Percentiles rank a stretch among this genome's conserved stretches.
Conservation (phyloP, 192 early-diverging fungal species). For the Pecoramyces ruminantium region DNA sequence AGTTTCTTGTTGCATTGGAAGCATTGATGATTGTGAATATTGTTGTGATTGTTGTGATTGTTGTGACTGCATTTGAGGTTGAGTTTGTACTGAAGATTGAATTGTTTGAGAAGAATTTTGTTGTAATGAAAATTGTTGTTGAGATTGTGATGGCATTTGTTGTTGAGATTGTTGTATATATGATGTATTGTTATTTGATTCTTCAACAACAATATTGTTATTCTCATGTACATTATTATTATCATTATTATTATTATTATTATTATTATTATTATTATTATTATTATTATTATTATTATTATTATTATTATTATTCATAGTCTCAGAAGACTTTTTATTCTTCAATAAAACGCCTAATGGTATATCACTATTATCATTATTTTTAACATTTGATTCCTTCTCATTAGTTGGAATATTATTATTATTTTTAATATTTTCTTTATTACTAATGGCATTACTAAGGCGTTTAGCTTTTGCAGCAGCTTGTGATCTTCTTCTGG, state of each 20-base stretch:
- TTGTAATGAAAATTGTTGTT: too few species aligned
- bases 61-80: not conserved
- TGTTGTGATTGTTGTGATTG: not conserved
- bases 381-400: not conserved
- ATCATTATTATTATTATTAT: too few species aligned
- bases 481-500: not conserved
- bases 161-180: too few species aligned
- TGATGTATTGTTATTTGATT: too few species aligned
- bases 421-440: not conserved
- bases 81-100: too few species aligned
- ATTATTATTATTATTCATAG: not conserved
- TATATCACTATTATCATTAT: not conserved
- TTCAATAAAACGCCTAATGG: not conserved
- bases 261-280: too few species aligned
- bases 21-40: not conserved
- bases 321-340: not conserved
- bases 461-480: not conserved
- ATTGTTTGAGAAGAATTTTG: too few species aligned
- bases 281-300: not conserved
- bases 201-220: too few species aligned
- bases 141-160: too few species aligned
- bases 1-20: not conserved
- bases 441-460: not conserved
- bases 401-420: not conserved
- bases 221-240: too few species aligned